Conservation (phyloP, 2,329 filamentous ascomycete genomes). For the Ophiosphaerella narmari region DNA sequence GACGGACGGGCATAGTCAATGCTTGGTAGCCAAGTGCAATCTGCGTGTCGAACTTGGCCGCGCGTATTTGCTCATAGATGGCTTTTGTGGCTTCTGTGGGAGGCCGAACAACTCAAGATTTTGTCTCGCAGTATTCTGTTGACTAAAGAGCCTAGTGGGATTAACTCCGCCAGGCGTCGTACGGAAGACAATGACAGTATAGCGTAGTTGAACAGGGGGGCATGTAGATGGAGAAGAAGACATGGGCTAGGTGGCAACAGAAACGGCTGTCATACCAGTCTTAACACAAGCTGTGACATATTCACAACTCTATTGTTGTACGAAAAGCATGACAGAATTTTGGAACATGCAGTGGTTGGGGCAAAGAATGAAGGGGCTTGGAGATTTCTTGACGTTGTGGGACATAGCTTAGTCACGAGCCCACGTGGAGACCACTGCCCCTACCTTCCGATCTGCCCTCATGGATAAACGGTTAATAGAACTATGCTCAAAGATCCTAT, state of each 20-base stretch:
- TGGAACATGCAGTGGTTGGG: slow-evolving; percentile 25
- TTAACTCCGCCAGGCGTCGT: slow-evolving; percentile 10
- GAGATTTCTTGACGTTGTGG: slow-evolving; percentile 20
- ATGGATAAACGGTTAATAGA: slow-evolving; percentile 12
- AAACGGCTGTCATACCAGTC: slow-evolving; percentile 30
- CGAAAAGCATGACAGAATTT: slow-evolving; percentile 19
- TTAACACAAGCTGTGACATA: slow-evolving; percentile 17
- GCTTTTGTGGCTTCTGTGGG: slow-evolving; percentile 1
- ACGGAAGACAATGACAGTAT: slow-evolving; percentile 13
- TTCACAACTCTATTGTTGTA: slow-evolving; percentile 23
- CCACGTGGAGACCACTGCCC: slow-evolving; percentile 24
- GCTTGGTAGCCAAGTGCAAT: slow-evolving; percentile 11
- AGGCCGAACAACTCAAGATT: neutral
- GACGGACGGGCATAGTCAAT: slow-evolving; percentile 17
- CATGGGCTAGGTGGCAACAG: slow-evolving; percentile 21
- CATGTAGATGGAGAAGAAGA: slow-evolving; percentile 16
- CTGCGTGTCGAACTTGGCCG: slow-evolving; percentile 3
- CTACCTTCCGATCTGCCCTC: slow-evolving; percentile 1
- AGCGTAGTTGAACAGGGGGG: slow-evolving; percentile 18
- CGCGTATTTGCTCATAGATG: slow-evolving; percentile 6
- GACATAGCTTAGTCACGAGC: slow-evolving; percentile 15
- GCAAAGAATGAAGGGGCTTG: slow-evolving; percentile 21
- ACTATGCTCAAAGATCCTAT: too few relatives aligned
- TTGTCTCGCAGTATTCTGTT: neutral
- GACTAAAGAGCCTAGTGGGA: slow-evolving; percentile 2